A percentile compares a stretch with the other conserved stretches of the same genome.
These are phyloP conservation scores for Taphrina pruni DNA, from an alignment of 1,139 yeast genomes.

Conservation along the genomic window DNA sequence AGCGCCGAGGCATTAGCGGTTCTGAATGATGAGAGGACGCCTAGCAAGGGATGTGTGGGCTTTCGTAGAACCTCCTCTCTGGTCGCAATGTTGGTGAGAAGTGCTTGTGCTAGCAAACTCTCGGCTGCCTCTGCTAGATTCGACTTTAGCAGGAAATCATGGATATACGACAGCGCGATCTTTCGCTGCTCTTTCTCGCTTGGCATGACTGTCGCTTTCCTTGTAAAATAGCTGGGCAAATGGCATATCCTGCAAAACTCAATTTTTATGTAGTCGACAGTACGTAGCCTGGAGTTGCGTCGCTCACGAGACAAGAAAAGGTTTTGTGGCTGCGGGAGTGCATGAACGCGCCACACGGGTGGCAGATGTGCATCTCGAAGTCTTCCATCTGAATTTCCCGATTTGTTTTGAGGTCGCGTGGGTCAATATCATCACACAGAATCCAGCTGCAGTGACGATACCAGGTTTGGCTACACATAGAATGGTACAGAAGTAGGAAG, in stretches of 20 bases:
- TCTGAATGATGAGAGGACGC: slow-evolving; percentile 18
- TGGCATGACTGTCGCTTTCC: slow-evolving; percentile 6
- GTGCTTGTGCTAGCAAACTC: slow-evolving; percentile 2
- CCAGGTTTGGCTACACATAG: not conserved
- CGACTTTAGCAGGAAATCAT: slow-evolving; percentile 13
- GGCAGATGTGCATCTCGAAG: slow-evolving; percentile 1
- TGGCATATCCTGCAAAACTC: not conserved
- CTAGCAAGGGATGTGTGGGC: slow-evolving; percentile 31
- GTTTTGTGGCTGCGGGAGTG: slow-evolving; percentile 20
- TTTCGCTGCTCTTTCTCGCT: slow-evolving; percentile 26
- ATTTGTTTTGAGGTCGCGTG: not conserved
- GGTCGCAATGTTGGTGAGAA: slow-evolving; percentile 11
- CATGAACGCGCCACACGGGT: slow-evolving; percentile 1
- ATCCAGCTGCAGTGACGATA: not conserved
- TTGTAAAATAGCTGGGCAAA: no score
- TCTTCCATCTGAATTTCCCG: not conserved
- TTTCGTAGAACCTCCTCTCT: slow-evolving; percentile 22
- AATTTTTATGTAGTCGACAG: not conserved
- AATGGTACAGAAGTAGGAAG: no score
- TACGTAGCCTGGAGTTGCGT: not conserved
- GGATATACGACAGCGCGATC: slow-evolving; percentile 28
- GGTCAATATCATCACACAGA: not conserved
- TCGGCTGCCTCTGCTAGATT: slow-evolving; percentile 4
- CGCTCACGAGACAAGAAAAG: slow-evolving; percentile 12
- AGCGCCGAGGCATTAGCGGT: slow-evolving; percentile 11